Conservation (phyloP, 2,329 filamentous ascomycete species). For the Simplicillium sp. region DNA sequence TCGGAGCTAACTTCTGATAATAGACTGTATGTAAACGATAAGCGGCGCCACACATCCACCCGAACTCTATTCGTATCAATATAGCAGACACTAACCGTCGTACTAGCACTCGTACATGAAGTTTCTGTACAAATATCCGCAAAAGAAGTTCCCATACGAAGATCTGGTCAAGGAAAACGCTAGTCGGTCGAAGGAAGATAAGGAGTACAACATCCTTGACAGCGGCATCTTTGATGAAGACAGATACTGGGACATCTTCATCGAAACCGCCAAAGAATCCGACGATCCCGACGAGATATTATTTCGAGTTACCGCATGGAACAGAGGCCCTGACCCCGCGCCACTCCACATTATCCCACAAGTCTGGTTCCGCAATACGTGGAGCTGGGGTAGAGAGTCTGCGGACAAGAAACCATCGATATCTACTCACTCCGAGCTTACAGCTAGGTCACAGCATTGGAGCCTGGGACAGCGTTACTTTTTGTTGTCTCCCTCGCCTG, state of each 20-base stretch:
- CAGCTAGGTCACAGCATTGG: conserved; percentile 68
- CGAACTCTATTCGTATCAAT: conserved; percentile 9
- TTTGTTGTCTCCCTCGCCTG: conserved; percentile 81
- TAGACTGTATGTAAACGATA: conserved; percentile 32
- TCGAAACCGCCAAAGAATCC: conserved; percentile 91
- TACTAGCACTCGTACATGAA: conserved; percentile 95
- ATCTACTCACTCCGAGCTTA: conserved; percentile 51
- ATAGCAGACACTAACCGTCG: background rate
- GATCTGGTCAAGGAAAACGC: conserved; percentile 80
- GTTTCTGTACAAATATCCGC: conserved; percentile 94
- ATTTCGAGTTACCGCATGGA: conserved; percentile 94
- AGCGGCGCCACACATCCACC: conserved; percentile 9
- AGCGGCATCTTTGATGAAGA: conserved; percentile 83
- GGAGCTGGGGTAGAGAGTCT: conserved; percentile 82
- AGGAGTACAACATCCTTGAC: conserved; percentile 86
- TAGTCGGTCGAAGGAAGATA: conserved; percentile 62
- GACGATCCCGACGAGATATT: conserved; percentile 84
- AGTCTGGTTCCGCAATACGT: conserved; percentile 95
- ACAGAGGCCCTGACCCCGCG: conserved; percentile 81
- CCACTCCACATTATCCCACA: conserved; percentile 91
- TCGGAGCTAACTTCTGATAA: conserved; percentile 10
- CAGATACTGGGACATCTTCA: conserved; percentile 93
- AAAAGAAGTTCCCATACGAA: conserved; percentile 84
- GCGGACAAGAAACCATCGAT: conserved; percentile 74
- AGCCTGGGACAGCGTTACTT: conserved; percentile 76